Evolutionary conservation across 768 basidiomycete genomes (phyloP).

Genomic region (Mycena capillaripes): DNA sequence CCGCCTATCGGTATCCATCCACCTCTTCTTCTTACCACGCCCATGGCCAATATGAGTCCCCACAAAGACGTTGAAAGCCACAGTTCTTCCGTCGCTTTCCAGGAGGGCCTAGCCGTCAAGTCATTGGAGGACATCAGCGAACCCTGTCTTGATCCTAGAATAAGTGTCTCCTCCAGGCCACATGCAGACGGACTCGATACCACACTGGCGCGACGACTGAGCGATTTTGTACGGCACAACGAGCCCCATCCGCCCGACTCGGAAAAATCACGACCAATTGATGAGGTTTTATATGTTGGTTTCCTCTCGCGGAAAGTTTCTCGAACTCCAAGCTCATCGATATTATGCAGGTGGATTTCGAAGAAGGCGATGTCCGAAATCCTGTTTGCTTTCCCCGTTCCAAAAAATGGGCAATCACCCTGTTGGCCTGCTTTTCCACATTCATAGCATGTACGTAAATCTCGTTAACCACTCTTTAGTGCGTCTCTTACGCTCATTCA

Average conservation of each 20-base stretch:
- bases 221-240: constrained; percentile 42
- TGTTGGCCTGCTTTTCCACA: constrained; percentile 63
- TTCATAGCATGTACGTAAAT: constrained; percentile 57
- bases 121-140: constrained; percentile 48
- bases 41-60: neutral
- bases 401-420: constrained; percentile 60
- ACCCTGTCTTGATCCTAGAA: constrained; percentile 53
- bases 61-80: neutral
- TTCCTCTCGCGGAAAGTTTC: neutral
- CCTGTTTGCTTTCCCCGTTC: constrained; percentile 53
- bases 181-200: constrained; percentile 49
- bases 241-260: constrained; percentile 27
- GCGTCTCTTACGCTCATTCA: constrained; percentile 34
- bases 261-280: constrained; percentile 9
- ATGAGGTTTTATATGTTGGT: constrained; percentile 13
- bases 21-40: neutral
- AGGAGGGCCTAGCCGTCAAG: constrained; percentile 45
- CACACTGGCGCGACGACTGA: constrained; percentile 45
- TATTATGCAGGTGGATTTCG: constrained; percentile 55
- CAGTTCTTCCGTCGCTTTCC: neutral
- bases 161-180: constrained; percentile 48
- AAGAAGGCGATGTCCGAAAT: constrained; percentile 53
- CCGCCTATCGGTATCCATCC: neutral
- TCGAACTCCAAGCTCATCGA: neutral
- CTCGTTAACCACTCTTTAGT: neutral